Percentiles rank a stretch among this genome's conserved stretches.
phyloP scores from a whole-genome alignment of 179 eudicot genomes.

The Pouteria campechiana region DNA sequence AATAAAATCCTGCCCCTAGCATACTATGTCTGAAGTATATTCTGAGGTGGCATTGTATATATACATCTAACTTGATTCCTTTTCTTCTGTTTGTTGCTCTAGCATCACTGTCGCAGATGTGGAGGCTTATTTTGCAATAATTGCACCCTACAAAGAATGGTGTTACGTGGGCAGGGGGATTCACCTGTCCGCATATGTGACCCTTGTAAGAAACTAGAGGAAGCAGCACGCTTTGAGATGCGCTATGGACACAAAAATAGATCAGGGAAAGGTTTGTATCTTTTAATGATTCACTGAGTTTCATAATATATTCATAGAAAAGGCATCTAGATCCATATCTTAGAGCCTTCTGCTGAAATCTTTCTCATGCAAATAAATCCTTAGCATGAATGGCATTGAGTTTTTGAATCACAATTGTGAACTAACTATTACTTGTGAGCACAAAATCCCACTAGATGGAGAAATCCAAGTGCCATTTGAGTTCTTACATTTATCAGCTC shows the following conservation, averaged over 20 bases:
- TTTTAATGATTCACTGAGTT: not conserved
- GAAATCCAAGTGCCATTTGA: too few relatives aligned
- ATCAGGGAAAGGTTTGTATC: conserved; percentile 46
- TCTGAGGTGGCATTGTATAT: too few relatives aligned
- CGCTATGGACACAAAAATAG: conserved; percentile 73
- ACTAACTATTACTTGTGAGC: too few relatives aligned
- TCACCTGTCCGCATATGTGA: conserved; percentile 94
- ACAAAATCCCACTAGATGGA: too few relatives aligned
- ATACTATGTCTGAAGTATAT: too few relatives aligned
- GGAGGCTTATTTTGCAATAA: conserved; percentile 80
- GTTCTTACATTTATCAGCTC: too few relatives aligned
- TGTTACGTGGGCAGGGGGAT: conserved; percentile 95
- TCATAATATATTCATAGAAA: not conserved
- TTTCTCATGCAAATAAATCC: too few relatives aligned
- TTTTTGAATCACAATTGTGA: too few relatives aligned
- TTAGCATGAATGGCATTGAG: too few relatives aligned
- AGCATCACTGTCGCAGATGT: conserved; percentile 98
- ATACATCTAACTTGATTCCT: not conserved
- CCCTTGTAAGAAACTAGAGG: conserved; percentile 90
- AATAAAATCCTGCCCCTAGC: too few relatives aligned
- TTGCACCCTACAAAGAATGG: conserved; percentile 74
- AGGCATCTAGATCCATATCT: too few relatives aligned
- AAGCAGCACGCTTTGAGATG: conserved; percentile 81
- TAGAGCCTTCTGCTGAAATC: too few relatives aligned
- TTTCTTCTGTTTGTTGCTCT: conserved; percentile 4